A percentile compares a stretch with the other conserved stretches of the same genome.
phyloP scores from a whole-genome alignment of 1,139 yeast genomes.

The Meyerozyma athensensis region DNA sequence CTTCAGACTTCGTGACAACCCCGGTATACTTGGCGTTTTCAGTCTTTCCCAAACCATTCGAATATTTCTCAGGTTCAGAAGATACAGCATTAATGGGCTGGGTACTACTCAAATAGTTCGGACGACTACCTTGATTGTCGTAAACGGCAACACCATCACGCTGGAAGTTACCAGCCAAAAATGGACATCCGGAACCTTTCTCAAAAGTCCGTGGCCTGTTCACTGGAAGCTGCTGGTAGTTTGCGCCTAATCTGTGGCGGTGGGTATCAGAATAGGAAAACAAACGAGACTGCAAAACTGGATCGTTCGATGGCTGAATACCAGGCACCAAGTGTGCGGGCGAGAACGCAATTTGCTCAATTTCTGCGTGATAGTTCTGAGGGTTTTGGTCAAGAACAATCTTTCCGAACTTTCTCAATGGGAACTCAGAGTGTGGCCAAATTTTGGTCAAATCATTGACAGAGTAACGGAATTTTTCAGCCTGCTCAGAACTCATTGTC shows the following conservation, averaged over 20 bases:
- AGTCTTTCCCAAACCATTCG: conserved; percentile 17
- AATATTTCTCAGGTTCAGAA: conserved; percentile 12
- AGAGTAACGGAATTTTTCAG: conserved; percentile 55
- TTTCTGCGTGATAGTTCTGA: conserved; percentile 52
- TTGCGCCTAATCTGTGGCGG: conserved; percentile 47
- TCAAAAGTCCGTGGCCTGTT: conserved; percentile 15
- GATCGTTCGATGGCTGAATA: conserved; percentile 57
- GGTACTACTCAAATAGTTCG: conserved; percentile 27
- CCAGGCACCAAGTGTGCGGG: conserved; percentile 59
- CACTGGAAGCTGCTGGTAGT: conserved; percentile 28
- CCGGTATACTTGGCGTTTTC: conserved; percentile 21
- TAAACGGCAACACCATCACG: conserved; percentile 30
- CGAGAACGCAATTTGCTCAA: conserved; percentile 58
- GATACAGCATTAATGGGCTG: conserved; percentile 19
- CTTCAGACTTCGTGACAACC: conserved; percentile 21
- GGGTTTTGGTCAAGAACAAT: conserved; percentile 53
- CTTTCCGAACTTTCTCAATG: conserved; percentile 55
- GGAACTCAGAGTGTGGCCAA: conserved; percentile 57
- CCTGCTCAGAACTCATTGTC: conserved; percentile 64
- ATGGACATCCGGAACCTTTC: conserved; percentile 22
- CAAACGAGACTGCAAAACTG: conserved; percentile 54
- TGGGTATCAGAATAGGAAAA: conserved; percentile 60
- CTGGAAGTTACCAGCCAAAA: conserved; percentile 35
- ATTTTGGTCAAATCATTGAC: conserved; percentile 65
- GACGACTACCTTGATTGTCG: conserved; percentile 22